phyloP scores from a whole-genome alignment of 345 rosid species.

The Brassica incana region DNA sequence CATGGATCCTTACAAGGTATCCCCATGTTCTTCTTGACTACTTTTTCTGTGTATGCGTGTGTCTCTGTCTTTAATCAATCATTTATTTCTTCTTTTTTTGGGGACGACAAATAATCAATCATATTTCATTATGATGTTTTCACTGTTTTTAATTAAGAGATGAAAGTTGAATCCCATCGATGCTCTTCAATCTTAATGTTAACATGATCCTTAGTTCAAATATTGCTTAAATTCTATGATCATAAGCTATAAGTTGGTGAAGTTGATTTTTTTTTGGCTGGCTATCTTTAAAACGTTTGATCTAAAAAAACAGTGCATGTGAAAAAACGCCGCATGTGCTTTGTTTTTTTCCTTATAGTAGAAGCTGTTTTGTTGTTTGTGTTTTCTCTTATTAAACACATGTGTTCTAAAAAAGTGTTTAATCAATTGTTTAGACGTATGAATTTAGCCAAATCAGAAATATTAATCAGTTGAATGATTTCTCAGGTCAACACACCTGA shows the following conservation, averaged over 20 bases:
- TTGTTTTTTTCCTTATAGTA: slow-evolving; percentile 9
- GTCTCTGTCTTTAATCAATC: neutral
- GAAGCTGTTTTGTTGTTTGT: neutral
- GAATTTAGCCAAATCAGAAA: neutral
- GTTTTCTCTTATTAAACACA: neutral
- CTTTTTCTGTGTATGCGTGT: neutral
- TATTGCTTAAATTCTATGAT: slow-evolving; percentile 15
- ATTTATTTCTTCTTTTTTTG: neutral
- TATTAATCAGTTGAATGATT: neutral
- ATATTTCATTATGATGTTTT: neutral
- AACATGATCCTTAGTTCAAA: neutral
- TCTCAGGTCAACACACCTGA: neutral
- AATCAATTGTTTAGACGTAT: neutral
- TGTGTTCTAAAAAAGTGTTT: neutral
- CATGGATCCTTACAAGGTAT: slow-evolving; percentile 46
- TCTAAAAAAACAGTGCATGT: slow-evolving; percentile 20
- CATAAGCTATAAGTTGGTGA: slow-evolving; percentile 15
- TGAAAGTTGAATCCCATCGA: neutral
- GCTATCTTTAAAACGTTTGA: slow-evolving; percentile 28
- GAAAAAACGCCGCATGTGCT: slow-evolving; percentile 3
- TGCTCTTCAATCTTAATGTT: neutral
- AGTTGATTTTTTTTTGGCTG: slow-evolving; percentile 2
- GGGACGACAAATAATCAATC: neutral
- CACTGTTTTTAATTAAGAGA: neutral
- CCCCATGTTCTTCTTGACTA: neutral